Evolutionary conservation across 2,329 filamentous ascomycete genomes (phyloP).

Genomic region (Aspergillus sp.): DNA sequence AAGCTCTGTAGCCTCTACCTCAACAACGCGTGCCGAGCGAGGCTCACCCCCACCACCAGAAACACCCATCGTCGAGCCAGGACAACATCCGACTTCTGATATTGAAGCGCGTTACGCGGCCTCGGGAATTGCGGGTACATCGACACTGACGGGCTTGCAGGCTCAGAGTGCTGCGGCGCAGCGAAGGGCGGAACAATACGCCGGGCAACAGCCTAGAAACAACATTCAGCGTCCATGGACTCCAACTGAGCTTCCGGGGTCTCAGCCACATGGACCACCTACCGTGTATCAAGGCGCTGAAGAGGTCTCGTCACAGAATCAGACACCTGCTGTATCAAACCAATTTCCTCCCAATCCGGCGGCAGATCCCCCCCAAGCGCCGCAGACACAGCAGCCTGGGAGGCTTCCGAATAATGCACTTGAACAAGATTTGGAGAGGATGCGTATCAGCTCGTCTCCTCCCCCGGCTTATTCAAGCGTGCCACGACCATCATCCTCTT

Average conservation of each 20-base stretch:
- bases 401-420: conserved; percentile 66
- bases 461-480: conserved; percentile 95
- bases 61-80: conserved; percentile 77
- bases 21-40: conserved; percentile 85
- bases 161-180: conserved; percentile 77
- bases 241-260: conserved; percentile 84
- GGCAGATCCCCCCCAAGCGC: conserved; percentile 24
- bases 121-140: conserved; percentile 82
- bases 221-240: conserved; percentile 75
- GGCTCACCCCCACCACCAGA: conserved; percentile 95
- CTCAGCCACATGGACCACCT: conserved; percentile 83
- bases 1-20: conserved; percentile 85
- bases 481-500: conserved; percentile 44
- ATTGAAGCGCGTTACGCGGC: conserved; percentile 92
- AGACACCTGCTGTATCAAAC: conserved; percentile 35
- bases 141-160: conserved; percentile 74
- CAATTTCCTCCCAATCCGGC: conserved; percentile 38
- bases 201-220: conserved; percentile 45
- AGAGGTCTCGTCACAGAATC: conserved; percentile 53
- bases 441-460: conserved; percentile 78
- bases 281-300: conserved; percentile 87
- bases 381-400: conserved; percentile 20
- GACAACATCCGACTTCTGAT: conserved; percentile 69
- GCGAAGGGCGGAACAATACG: conserved; percentile 79
- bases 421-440: conserved; percentile 80